Conservation (phyloP, 345 rosid genomes). For the Trapa bicornis region DNA sequence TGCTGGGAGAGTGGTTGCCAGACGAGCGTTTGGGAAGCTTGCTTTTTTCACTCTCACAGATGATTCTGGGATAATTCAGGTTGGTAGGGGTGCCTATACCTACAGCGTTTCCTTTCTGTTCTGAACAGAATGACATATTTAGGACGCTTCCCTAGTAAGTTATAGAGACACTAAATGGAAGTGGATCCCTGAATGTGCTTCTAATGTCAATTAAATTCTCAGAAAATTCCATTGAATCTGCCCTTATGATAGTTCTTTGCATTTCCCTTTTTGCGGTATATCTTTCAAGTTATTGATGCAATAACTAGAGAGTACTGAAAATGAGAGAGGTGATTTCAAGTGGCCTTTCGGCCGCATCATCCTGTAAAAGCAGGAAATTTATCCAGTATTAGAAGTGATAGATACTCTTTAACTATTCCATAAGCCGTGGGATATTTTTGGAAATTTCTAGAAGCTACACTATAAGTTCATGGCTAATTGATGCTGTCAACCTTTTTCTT, state of each 20-base stretch:
- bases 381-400: background rate
- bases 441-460: background rate
- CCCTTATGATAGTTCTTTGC: background rate
- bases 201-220: background rate
- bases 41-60: conserved; percentile 75
- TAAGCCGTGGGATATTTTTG: background rate
- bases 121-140: background rate
- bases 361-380: background rate
- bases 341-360: background rate
- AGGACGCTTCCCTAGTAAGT: background rate
- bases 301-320: background rate
- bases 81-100: conserved; percentile 8
- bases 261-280: background rate
- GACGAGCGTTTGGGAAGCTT: conserved; percentile 85
- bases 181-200: background rate
- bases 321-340: background rate
- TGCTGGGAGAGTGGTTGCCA: conserved; percentile 74
- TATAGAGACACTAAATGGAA: background rate
- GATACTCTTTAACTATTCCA: background rate
- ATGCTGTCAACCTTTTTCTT: conserved; percentile 8
- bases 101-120: background rate
- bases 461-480: background rate
- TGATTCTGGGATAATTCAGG: conserved; percentile 86
- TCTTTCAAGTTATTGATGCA: background rate
- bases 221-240: background rate